Evolutionary conservation across 495 filamentous ascomycete species (phyloP), one percentile per base, ranked within the genome.

Genomic region (Glonium stellatum): DNA sequence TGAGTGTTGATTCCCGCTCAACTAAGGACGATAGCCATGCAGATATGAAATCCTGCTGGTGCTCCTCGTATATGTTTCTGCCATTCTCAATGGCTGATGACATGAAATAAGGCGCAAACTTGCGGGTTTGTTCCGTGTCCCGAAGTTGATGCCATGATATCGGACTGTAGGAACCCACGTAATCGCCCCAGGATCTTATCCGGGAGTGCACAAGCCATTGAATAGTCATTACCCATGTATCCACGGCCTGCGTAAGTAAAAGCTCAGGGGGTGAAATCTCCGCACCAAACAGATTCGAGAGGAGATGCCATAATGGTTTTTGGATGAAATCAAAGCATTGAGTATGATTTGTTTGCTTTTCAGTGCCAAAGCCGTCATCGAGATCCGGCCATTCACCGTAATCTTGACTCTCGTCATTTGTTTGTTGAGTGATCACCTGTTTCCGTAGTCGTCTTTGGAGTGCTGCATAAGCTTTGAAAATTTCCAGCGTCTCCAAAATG

Each of bases 271-370:
- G 81, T 25, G 74, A 70, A 11, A 67, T 64, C 50, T 89, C 87
- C 27, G 81, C 80, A 19, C 87, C 86, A 68, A 89, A 88, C 57
- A 79, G 81, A 57, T 86, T 87, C 10, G 85, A 89, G 34, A 88
- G 72, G 21, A 88, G 76, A 31, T 77, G 78, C 37, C 73, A 75
- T 13, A 88, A 71, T 23, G 77, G 72, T 1, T 78, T 77, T 57
- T 82, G 79, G 25, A 85, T 71, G 18, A 73, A 67, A 12, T 71
- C 69, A 11, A 80, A 23, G 15, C 44, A 23, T 13, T 55, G 9
- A 13, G 18, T 27, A 11, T 42, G 5, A 19, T 55, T 34, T 8
- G 54, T n/a, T 19, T 22, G 21, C 5, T 19, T 42, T 44, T 47
- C 34, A 12, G 68, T 44, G 23, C 64, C 77, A 21, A 77, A 75